phyloP scores from a whole-genome alignment of 352 stramenopile genomes.

The Proteromonas lacertae region DNA sequence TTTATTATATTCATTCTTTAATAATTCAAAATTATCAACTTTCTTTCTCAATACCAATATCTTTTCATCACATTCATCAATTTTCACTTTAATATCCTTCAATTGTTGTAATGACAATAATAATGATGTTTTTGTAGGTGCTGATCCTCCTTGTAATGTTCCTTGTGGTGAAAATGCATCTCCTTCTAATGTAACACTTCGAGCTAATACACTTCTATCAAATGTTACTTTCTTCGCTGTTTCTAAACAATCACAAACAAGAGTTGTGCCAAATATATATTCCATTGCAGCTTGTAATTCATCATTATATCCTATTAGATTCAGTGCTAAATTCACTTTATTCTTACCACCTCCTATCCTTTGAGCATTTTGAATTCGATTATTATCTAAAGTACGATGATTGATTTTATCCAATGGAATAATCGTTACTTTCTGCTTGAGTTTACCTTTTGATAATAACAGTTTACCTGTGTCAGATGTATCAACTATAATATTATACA shows the following conservation, averaged over 20 bases:
- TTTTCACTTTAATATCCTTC: neutral
- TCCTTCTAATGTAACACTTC: constrained; percentile 81
- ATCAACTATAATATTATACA: constrained; percentile 96
- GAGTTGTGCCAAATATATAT: constrained; percentile 85
- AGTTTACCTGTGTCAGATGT: constrained; percentile 86
- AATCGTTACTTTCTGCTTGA: constrained; percentile 81
- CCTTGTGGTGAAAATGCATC: constrained; percentile 88
- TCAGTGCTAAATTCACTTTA: constrained; percentile 61
- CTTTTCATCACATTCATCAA: constrained; percentile 3
- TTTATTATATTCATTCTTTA: no score
- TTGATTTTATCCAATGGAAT: constrained; percentile 91
- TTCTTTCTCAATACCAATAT: neutral
- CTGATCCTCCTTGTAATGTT: constrained; percentile 38
- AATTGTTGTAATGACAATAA: constrained; percentile 19
- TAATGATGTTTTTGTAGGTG: constrained; percentile 17
- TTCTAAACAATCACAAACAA: constrained; percentile 81
- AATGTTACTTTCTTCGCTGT: constrained; percentile 41
- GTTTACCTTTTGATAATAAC: constrained; percentile 73
- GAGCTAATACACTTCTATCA: constrained; percentile 17
- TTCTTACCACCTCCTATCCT: constrained; percentile 39
- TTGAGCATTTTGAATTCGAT: constrained; percentile 22
- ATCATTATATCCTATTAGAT: constrained; percentile 77
- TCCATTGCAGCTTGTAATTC: constrained; percentile 73
- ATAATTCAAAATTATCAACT: neutral
- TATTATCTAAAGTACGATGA: constrained; percentile 14